A percentile compares a stretch with the other conserved stretches of the same genome.
These are phyloP conservation scores for Pseudogymnoascus sp. DNA, from an alignment of 2,329 filamentous ascomycete genomes.

Conservation along the genomic window DNA sequence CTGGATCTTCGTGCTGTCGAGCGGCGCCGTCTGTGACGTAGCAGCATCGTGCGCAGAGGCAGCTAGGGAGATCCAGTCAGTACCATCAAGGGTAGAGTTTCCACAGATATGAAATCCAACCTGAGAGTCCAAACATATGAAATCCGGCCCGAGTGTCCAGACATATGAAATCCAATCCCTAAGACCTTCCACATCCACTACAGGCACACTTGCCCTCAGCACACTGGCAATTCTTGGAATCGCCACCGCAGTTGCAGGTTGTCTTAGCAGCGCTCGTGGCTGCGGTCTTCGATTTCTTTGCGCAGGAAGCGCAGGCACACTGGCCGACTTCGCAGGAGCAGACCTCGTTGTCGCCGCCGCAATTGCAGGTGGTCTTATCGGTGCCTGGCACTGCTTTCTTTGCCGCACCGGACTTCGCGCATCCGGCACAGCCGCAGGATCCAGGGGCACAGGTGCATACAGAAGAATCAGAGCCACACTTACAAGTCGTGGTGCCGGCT, in stretches of 20 bases:
- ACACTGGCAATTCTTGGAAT: conserved; percentile 34
- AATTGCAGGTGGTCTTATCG: conserved; percentile 35
- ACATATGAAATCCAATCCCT: conserved; percentile 15
- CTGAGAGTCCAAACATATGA: too few species aligned
- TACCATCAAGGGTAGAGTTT: conserved; percentile 15
- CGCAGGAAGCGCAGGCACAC: conserved; percentile 31
- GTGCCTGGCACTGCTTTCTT: conserved; percentile 28
- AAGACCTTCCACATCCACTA: neutral
- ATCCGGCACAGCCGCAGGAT: conserved; percentile 34
- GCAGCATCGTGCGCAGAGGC: conserved; percentile 18
- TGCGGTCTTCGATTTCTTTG: conserved; percentile 24
- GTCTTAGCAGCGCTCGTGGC: conserved; percentile 36
- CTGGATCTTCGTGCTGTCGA: conserved; percentile 24
- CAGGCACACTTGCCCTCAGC: conserved; percentile 29
- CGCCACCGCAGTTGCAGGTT: conserved; percentile 34
- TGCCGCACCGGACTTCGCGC: conserved; percentile 34
- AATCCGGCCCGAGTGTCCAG: conserved; percentile 10
- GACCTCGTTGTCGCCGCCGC: conserved; percentile 29
- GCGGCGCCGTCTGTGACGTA: conserved; percentile 17
- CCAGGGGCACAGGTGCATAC: conserved; percentile 33
- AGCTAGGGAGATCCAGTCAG: conserved; percentile 18
- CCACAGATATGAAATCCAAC: conserved; percentile 21
- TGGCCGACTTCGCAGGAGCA: conserved; percentile 32
- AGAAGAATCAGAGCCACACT: conserved; percentile 29
- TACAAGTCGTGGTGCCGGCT: conserved; percentile 40